Evolutionary conservation across 2,329 filamentous ascomycete genomes (phyloP), one percentile per base, ranked within the genome.

Genomic region (Ceratocystis destructans): DNA sequence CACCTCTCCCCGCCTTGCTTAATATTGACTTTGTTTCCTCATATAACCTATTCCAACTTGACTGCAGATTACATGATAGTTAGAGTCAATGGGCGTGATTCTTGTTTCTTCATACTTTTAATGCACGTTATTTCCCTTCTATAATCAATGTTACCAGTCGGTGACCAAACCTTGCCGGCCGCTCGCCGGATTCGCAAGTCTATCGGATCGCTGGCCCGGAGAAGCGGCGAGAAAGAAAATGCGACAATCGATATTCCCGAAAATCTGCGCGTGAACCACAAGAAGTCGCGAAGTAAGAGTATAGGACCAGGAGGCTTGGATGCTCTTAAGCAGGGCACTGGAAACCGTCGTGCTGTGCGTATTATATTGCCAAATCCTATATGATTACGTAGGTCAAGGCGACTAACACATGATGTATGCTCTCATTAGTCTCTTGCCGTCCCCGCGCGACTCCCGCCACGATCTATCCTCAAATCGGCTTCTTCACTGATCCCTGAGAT

Each of bases 241-340:
- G 82, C 83, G 72, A 89, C 87, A 2, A 77, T 86, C 55, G 86
- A 90, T 70, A 75, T 88, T 66, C 81, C 79, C 68, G 80, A 82
- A 70, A 76, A 78, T 67, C 73, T 80, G 70, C 79, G 78, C 37
- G 79, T 78, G 67, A 80, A 75, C 72, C 79, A 81, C 69, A 82
- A 82, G 77, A 93, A 91, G 77, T 89, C 87, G 67, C 86, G 94
- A 70, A 96, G 93, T 77, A 97, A 96, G 79, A 97, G 93, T 77
- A 87, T 99, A 71, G 94, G 94, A 1, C 93, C 94, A 17, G 94
- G 93, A 63, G 91, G 92, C 31, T 77, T 96, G 59, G 91, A 95
- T 79, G 87, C 87, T 67, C 80, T 95, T 66, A 91, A 88, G 74
- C 82, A 87, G 72, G 83, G 82, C 57, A 83, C 80, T 72, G 89